Evolutionary conservation across 352 stramenopile genomes (phyloP).

Genomic region (Globisporangium nodosum): DNA sequence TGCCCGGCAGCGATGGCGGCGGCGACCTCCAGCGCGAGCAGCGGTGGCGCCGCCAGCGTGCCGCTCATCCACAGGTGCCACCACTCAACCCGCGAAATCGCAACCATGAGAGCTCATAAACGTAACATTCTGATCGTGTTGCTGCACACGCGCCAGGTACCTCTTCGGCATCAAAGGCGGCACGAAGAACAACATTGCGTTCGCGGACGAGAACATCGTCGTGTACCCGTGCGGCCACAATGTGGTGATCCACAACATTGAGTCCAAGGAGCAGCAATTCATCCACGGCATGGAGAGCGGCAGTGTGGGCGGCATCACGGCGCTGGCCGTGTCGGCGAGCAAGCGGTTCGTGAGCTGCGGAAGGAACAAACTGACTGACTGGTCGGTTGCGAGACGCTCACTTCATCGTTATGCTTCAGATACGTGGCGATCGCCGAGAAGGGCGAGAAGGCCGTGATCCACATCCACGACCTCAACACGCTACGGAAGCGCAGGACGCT

Average conservation of each 20-base stretch:
- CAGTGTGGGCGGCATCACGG: constrained; percentile 77
- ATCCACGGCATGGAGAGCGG: constrained; percentile 79
- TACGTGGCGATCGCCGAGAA: constrained; percentile 89
- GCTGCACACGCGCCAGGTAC: constrained; percentile 29
- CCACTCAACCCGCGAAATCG: not conserved
- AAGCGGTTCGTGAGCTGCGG: constrained; percentile 31
- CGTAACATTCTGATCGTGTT: not conserved
- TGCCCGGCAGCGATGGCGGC: not conserved
- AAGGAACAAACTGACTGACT: not conserved
- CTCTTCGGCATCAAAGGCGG: constrained; percentile 82
- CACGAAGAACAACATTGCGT: constrained; percentile 81
- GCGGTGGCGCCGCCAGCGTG: constrained; percentile 20
- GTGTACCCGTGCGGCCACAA: constrained; percentile 88
- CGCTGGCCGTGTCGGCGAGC: constrained; percentile 73
- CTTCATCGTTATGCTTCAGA: constrained; percentile 7
- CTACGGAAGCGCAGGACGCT: constrained; percentile 86
- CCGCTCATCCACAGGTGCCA: constrained; percentile 39
- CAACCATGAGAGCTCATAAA: not conserved
- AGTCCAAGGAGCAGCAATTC: constrained; percentile 89
- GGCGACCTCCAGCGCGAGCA: constrained; percentile 4
- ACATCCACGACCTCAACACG: constrained; percentile 89
- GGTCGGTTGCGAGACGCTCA: not conserved
- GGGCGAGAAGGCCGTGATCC: constrained; percentile 72
- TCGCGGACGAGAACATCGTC: constrained; percentile 80
- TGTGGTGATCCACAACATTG: constrained; percentile 84